Percentiles rank a stretch among this genome's conserved stretches.
Evolutionary conservation across 2,329 filamentous ascomycete genomes (phyloP).

Genomic region (Cladosporium cucumerinum): DNA sequence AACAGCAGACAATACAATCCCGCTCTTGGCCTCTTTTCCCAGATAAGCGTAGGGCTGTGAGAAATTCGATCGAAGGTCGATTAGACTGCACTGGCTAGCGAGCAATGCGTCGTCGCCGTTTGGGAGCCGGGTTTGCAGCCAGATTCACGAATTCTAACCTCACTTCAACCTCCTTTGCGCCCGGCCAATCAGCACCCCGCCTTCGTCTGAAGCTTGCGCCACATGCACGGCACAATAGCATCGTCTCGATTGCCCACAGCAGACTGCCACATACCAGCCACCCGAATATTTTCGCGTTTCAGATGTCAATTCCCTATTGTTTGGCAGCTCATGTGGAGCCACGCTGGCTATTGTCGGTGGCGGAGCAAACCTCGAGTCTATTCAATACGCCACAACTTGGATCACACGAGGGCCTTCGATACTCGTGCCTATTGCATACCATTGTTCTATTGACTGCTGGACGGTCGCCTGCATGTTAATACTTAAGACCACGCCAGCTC

Average conservation of each 20-base stretch:
- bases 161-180: not conserved
- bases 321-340: not conserved
- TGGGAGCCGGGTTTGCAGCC: not conserved
- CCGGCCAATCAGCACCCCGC: not conserved
- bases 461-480: not conserved
- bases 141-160: conserved; percentile 3
- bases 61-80: not conserved
- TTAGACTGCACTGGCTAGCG: not conserved
- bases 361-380: conserved; percentile 6
- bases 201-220: not conserved
- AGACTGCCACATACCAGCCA: not conserved
- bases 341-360: conserved; percentile 4
- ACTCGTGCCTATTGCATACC: conserved; percentile 2
- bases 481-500: conserved; percentile 2
- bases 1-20: not conserved
- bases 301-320: conserved; percentile 10
- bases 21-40: not conserved
- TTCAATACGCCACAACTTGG: conserved; percentile 1
- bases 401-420: conserved; percentile 1
- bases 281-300: not conserved
- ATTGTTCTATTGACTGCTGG: conserved; percentile 14
- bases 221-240: not conserved
- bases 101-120: not conserved
- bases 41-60: not conserved
- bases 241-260: not conserved